A percentile compares a stretch with the other conserved stretches of the same genome.
phyloP scores from a whole-genome alignment of 192 early-diverging fungal species.

The Spizellomyces sp. region DNA sequence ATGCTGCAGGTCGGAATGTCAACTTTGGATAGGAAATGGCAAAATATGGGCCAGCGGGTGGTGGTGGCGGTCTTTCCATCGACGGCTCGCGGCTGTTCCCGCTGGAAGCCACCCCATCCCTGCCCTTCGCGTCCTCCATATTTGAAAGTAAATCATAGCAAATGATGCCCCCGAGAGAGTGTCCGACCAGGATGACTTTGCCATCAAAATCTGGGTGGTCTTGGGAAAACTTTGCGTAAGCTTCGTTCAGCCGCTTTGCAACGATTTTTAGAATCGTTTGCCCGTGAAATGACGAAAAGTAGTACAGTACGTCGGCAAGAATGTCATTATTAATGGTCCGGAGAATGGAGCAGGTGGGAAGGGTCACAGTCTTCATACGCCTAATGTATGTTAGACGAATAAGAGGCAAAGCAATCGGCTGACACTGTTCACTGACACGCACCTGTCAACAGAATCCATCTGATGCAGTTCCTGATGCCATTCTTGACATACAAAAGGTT shows the following conservation, averaged over 20 bases:
- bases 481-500: neutral
- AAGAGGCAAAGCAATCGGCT: neutral
- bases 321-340: slow-evolving; percentile 53
- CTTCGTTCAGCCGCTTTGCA: slow-evolving; percentile 38
- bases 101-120: neutral
- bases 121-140: slow-evolving; percentile 13
- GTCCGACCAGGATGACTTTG: slow-evolving; percentile 41
- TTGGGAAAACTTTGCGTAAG: slow-evolving; percentile 32
- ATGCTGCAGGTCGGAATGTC: slow-evolving; percentile 42
- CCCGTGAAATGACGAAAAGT: slow-evolving; percentile 51
- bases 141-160: slow-evolving; percentile 49
- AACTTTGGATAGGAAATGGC: slow-evolving; percentile 47
- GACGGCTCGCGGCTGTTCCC: neutral
- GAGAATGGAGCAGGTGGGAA: slow-evolving; percentile 48
- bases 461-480: slow-evolving; percentile 50
- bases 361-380: slow-evolving; percentile 45
- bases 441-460: slow-evolving; percentile 36
- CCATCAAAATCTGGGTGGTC: slow-evolving; percentile 45
- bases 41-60: slow-evolving; percentile 24
- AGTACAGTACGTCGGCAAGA: slow-evolving; percentile 53
- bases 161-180: slow-evolving; percentile 52
- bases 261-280: slow-evolving; percentile 35
- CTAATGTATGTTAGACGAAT: neutral
- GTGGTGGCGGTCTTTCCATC: neutral
- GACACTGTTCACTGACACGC: neutral